Percentiles rank a stretch among this genome's conserved stretches.
These are phyloP conservation scores for Ustulina deusta DNA, from an alignment of 2,329 filamentous ascomycete genomes.

Conservation along the genomic window DNA sequence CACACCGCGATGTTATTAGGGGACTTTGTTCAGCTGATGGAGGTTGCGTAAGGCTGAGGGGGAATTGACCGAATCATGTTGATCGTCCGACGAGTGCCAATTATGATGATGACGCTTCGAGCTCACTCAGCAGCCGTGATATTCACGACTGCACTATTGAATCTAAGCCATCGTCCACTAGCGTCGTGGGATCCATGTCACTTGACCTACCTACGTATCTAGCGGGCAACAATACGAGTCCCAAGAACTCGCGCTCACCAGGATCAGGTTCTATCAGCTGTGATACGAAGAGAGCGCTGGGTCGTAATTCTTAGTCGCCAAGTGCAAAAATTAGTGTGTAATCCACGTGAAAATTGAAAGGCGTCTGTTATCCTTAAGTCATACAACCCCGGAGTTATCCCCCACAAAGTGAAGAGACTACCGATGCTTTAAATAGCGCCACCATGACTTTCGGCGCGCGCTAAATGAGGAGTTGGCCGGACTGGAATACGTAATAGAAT, in stretches of 20 bases:
- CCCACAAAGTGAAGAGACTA: constrained; percentile 16
- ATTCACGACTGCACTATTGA: constrained; percentile 18
- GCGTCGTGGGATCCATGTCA: constrained; percentile 27
- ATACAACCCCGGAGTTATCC: constrained; percentile 7
- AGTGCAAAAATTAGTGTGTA: constrained; percentile 8
- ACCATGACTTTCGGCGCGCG: constrained; percentile 15
- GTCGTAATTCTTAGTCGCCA: neutral
- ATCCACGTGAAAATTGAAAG: constrained; percentile 22
- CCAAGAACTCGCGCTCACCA: constrained; percentile 2
- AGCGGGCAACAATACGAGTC: constrained; percentile 29
- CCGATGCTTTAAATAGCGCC: neutral
- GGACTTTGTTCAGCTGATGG: constrained; percentile 7
- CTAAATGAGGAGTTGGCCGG: constrained; percentile 13
- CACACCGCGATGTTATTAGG: neutral
- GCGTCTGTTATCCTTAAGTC: neutral
- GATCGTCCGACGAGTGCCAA: constrained; percentile 12
- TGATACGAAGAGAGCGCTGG: neutral
- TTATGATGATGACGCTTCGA: constrained; percentile 6
- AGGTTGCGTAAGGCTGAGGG: constrained; percentile 20
- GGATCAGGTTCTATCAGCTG: neutral
- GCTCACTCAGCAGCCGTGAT: constrained; percentile 15
- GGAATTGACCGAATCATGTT: constrained; percentile 8
- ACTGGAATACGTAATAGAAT: constrained; percentile 28
- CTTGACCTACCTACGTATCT: constrained; percentile 17
- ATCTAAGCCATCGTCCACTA: constrained; percentile 24